Percentiles rank a stretch among this genome's conserved stretches.
Evolutionary conservation across 2,329 filamentous ascomycete species (phyloP).

Genomic region (Cytospora leucostoma): DNA sequence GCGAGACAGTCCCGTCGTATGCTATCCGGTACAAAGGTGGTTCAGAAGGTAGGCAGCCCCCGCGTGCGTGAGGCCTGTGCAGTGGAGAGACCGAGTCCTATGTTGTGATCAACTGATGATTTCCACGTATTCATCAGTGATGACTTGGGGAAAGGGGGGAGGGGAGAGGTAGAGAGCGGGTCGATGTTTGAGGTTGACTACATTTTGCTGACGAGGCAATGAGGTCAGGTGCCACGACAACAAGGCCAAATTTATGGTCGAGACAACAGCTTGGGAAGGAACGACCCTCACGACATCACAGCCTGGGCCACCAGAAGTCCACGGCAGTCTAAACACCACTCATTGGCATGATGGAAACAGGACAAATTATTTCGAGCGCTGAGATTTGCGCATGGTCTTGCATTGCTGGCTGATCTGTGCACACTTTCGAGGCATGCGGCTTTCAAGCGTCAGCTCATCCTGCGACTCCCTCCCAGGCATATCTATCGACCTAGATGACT

Average conservation of each 20-base stretch:
- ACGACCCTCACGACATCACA: constrained; percentile 16
- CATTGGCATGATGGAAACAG: constrained; percentile 40
- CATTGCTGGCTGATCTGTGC: background rate
- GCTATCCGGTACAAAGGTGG: constrained; percentile 59
- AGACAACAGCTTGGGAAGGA: constrained; percentile 65
- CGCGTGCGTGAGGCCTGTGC: background rate
- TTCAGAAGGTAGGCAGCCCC: constrained; percentile 56
- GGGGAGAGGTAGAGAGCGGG: background rate
- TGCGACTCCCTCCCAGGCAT: background rate
- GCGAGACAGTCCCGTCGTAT: constrained; percentile 51
- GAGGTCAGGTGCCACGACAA: constrained; percentile 56
- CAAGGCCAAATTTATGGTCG: constrained; percentile 59
- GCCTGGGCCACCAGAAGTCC: constrained; percentile 27
- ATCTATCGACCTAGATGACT: background rate
- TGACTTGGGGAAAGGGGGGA: no score
- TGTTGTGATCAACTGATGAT: background rate
- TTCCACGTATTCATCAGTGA: background rate
- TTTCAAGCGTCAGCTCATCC: no score
- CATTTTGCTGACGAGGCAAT: constrained; percentile 7
- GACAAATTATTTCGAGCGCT: constrained; percentile 20
- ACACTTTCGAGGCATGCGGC: background rate
- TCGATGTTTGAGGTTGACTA: background rate
- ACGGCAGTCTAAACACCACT: constrained; percentile 32
- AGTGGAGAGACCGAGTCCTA: background rate
- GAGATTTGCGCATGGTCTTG: background rate